Evolutionary conservation across 2,329 filamentous ascomycete species (phyloP).

Genomic region (Cladorrhinum sp.): DNA sequence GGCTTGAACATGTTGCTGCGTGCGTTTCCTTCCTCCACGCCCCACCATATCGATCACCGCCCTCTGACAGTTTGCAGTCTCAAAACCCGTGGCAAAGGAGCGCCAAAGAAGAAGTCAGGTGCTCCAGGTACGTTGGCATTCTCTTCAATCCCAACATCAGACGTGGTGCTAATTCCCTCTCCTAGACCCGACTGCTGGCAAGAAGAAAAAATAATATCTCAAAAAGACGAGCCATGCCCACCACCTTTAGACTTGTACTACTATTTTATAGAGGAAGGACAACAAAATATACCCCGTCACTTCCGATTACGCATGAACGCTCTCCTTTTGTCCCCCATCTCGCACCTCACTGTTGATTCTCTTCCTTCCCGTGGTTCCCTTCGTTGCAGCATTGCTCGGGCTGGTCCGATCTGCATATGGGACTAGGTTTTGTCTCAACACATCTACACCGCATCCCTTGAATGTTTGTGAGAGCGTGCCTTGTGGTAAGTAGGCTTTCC

Average conservation of each 20-base stretch:
- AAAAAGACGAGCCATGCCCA: not conserved
- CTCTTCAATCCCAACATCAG: not conserved
- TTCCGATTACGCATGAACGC: not conserved
- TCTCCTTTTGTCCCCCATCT: not conserved
- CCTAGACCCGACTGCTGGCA: slow-evolving; percentile 29
- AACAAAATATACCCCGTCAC: slow-evolving; percentile 18
- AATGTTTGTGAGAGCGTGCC: no score
- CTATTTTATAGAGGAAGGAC: slow-evolving; percentile 22
- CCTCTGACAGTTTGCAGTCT: slow-evolving; percentile 45
- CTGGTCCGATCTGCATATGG: no score
- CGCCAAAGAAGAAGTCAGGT: slow-evolving; percentile 85
- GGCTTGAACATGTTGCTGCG: slow-evolving; percentile 71
- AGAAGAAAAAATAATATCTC: slow-evolving; percentile 37
- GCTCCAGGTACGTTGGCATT: slow-evolving; percentile 34
- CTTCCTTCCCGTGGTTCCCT: not conserved
- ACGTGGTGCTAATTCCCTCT: slow-evolving; percentile 31
- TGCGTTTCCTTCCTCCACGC: slow-evolving; percentile 35
- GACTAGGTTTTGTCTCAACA: no score
- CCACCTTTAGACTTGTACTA: slow-evolving; percentile 17
- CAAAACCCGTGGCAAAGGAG: slow-evolving; percentile 78
- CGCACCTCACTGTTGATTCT: not conserved
- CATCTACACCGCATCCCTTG: no score
- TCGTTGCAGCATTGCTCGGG: not conserved
- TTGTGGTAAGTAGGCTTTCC: no score
- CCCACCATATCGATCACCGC: not conserved